Base-by-base conservation (phyloP, 2,329 filamentous ascomycete species). In the Trichoderma koningiopsis region DNA sequence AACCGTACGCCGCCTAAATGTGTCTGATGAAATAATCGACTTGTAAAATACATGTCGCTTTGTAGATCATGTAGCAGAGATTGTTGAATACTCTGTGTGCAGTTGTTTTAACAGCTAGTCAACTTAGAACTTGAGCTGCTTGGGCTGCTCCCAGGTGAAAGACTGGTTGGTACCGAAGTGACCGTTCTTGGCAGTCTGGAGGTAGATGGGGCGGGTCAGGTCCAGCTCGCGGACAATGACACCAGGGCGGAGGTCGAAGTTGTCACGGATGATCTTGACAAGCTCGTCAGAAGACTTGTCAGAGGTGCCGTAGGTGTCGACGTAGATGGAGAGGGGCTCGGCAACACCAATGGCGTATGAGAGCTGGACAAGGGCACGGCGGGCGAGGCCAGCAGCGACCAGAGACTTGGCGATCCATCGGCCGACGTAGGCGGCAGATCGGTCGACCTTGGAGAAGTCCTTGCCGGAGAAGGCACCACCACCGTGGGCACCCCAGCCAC, bases 371-470 rank as follows among this genome's bases (percentile, higher is more conserved):
- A 99, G 91, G 72, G 89, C 92, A 82, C 96, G 94, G 79, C 96
- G 94, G 78, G 92, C 92, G 72, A 99, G 91, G 77, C 92, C 91
- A 77, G 95, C 92, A 78, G 90, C 85, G 76, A 99, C 93, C 74
- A 99, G 89, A 53, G 96, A 99, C 89, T 99, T 99, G 85, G 96
- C 96, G 82, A 99, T 94, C 96, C 96, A 99, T 82, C 96, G 94
- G 76, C 89, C 94, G 76, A 98, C 90, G 86, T 99, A 99, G 79
- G 96, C 96, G 75, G 96, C 96, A 66, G 96, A 98, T 78, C 96
- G 93, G 82, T 99, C 96, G 84, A 99, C 96, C 90, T 99, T 99
- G 89, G 94, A 97, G 90, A 97, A 99, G 84, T 99, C 96, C 91
- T 99, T 99, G 79, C 96, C 96, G 78, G 96, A 98, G 92, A 99